Conservation (phyloP, 148 eudicot species). For the Vaccinium corymbosum region DNA sequence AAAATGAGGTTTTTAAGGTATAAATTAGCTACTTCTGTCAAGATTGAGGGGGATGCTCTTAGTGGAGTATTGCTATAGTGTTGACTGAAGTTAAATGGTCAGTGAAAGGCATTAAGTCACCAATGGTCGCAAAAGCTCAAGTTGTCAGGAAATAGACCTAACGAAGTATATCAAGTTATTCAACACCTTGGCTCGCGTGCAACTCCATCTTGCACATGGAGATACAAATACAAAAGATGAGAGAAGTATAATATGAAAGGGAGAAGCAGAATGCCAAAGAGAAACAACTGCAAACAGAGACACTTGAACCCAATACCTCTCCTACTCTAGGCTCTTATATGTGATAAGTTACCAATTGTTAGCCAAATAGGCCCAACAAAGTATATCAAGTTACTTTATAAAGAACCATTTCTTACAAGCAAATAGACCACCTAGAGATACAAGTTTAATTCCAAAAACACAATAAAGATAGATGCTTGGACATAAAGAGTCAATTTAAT, state of each 20-base stretch:
- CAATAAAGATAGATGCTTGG: not conserved
- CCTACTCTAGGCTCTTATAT: not conserved
- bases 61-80: not conserved
- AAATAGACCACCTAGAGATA: not conserved
- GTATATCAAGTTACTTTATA: not conserved
- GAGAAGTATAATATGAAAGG: not conserved
- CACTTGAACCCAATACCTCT: not conserved
- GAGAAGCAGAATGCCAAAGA: not conserved
- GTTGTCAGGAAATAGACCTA: too few relatives aligned
- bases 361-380: not conserved
- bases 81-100: not conserved
- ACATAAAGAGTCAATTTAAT: not conserved
- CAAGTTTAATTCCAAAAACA: not conserved
- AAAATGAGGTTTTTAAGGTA: not conserved
- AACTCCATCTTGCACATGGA: not conserved
- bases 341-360: not conserved
- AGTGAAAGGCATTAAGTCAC: not conserved
- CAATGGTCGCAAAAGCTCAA: not conserved
- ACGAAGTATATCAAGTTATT: too few relatives aligned
- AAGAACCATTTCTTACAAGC: not conserved
- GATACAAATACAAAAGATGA: not conserved
- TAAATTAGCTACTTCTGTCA: not conserved
- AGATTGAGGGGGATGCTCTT: not conserved
- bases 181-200: not conserved
- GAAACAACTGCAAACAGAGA: not conserved